These are phyloP conservation scores for Quercus lobata DNA, from an alignment of 331 rosid species.

Conservation along the genomic window DNA sequence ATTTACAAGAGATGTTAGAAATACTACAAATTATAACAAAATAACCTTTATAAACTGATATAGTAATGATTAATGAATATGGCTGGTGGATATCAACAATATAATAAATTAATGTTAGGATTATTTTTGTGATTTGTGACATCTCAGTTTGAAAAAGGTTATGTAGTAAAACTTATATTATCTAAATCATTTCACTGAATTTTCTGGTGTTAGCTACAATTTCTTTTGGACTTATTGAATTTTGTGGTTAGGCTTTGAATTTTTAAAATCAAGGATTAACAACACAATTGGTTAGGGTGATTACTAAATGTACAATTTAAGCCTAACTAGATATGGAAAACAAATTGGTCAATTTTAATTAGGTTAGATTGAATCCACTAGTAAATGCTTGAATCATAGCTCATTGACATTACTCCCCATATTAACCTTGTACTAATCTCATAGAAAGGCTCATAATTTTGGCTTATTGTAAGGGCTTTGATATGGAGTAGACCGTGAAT, in stretches of 20 bases:
- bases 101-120: no score
- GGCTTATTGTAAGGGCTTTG: no score
- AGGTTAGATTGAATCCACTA: background rate
- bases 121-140: no score
- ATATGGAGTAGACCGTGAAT: no score
- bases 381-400: background rate
- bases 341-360: background rate
- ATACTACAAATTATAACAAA: no score
- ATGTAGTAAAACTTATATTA: no score
- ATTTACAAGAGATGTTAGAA: background rate
- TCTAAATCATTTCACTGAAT: no score
- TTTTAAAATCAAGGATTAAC: background rate
- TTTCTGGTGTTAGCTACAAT: background rate
- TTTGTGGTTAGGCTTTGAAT: background rate
- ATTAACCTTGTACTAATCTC: background rate
- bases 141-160: no score
- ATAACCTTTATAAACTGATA: no score
- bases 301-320: background rate
- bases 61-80: no score
- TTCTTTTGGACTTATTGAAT: background rate
- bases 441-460: no score
- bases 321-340: background rate
- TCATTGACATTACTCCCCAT: background rate
- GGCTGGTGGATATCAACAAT: no score
- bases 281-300: background rate